phyloP scores from a whole-genome alignment of 2,329 filamentous ascomycete species.

The Pleomassaria siparia region DNA sequence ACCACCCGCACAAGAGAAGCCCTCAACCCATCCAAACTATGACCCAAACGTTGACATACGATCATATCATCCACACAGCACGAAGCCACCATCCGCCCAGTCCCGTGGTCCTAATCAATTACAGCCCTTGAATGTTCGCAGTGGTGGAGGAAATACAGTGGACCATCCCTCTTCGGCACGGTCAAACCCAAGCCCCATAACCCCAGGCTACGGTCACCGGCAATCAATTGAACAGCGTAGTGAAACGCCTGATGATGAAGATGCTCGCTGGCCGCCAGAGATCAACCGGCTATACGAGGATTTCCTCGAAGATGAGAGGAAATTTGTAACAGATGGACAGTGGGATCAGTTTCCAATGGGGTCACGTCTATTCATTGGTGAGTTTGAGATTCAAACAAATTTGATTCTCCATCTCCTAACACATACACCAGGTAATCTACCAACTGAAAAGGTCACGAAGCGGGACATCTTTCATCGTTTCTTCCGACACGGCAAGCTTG shows the following conservation, averaged over 20 bases:
- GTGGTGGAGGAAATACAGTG: slow-evolving; percentile 12
- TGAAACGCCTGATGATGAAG: slow-evolving; percentile 46
- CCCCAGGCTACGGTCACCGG: slow-evolving; percentile 25
- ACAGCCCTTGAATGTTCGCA: slow-evolving; percentile 26
- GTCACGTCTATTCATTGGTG: slow-evolving; percentile 80
- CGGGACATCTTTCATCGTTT: slow-evolving; percentile 92
- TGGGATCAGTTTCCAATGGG: slow-evolving; percentile 80
- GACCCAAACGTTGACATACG: slow-evolving; percentile 52
- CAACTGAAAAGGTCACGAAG: slow-evolving; percentile 90
- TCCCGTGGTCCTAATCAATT: slow-evolving; percentile 31
- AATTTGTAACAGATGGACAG: slow-evolving; percentile 74
- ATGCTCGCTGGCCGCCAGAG: slow-evolving; percentile 56
- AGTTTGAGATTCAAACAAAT: no score
- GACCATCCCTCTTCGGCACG: slow-evolving; percentile 17
- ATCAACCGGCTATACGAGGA: slow-evolving; percentile 70
- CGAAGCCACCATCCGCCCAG: slow-evolving; percentile 34
- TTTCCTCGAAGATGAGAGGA: slow-evolving; percentile 72
- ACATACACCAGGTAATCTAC: slow-evolving; percentile 71
- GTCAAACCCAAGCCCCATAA: slow-evolving; percentile 31
- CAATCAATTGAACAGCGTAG: slow-evolving; percentile 28
- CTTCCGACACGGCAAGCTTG: slow-evolving; percentile 78
- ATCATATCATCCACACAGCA: slow-evolving; percentile 53
- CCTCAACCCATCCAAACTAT: slow-evolving; percentile 51
- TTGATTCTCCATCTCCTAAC: no score
- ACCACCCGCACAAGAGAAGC: slow-evolving; percentile 53